Conservation (phyloP, 768 basidiomycete species). For the Tulasnella sp. region DNA sequence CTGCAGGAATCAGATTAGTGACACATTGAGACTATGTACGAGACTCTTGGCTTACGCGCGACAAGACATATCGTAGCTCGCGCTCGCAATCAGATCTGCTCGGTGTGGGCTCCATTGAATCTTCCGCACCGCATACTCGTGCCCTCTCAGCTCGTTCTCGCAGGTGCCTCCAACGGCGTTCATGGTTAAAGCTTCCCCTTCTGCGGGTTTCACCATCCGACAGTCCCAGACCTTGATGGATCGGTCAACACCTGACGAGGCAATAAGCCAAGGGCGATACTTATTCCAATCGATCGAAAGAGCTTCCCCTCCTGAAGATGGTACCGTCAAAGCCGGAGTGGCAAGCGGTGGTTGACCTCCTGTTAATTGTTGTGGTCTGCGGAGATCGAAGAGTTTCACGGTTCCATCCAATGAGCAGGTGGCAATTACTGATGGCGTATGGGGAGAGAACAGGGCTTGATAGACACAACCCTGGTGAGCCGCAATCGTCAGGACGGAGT, state of each 20-base stretch:
- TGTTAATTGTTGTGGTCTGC: conserved; percentile 20
- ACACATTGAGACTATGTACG: background rate
- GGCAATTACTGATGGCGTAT: conserved; percentile 69
- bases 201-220: conserved; percentile 61
- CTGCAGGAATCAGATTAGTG: conserved; percentile 31
- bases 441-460: conserved; percentile 85
- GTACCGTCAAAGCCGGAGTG: conserved; percentile 63
- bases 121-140: conserved; percentile 84
- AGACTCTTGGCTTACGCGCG: conserved; percentile 51
- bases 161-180: conserved; percentile 62
- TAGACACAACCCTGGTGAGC: conserved; percentile 83
- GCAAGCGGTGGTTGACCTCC: conserved; percentile 35
- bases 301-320: conserved; percentile 68
- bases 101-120: conserved; percentile 83
- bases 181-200: conserved; percentile 40
- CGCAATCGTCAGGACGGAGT: conserved; percentile 70
- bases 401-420: conserved; percentile 85
- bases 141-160: conserved; percentile 61
- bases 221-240: conserved; percentile 73
- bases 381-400: conserved; percentile 64
- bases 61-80: conserved; percentile 93
- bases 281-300: conserved; percentile 90
- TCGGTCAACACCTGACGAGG: conserved; percentile 73
- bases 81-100: conserved; percentile 33
- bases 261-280: conserved; percentile 67